phyloP scores from a whole-genome alignment of 352 stramenopile genomes.

The Elongisporangium anandrum region DNA sequence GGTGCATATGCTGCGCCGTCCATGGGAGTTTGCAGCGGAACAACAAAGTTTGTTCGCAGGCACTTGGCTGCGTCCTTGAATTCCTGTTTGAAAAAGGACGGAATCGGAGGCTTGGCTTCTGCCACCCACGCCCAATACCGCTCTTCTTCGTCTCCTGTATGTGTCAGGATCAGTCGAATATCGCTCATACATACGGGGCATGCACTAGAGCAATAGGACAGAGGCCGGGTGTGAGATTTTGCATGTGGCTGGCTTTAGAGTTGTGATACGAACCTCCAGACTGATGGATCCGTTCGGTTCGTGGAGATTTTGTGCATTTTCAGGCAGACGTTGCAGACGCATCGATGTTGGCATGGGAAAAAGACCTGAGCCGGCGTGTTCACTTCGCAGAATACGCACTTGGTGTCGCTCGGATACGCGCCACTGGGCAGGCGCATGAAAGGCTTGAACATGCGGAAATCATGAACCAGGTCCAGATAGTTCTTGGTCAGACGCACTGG shows the following conservation, averaged over 20 bases:
- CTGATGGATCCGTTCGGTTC: constrained; percentile 10
- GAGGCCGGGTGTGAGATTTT: neutral
- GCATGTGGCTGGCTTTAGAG: too few relatives aligned
- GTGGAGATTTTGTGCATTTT: constrained; percentile 30
- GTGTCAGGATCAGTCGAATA: constrained; percentile 54
- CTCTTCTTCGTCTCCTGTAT: constrained; percentile 48
- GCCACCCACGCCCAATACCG: constrained; percentile 62
- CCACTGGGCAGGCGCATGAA: constrained; percentile 44
- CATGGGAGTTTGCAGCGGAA: neutral
- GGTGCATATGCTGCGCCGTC: neutral
- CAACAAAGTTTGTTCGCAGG: constrained; percentile 7
- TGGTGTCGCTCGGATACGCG: constrained; percentile 26
- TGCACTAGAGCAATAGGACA: constrained; percentile 21
- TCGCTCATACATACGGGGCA: constrained; percentile 63
- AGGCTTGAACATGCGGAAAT: constrained; percentile 45
- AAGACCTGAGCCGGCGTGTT: constrained; percentile 31
- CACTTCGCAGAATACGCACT: constrained; percentile 43
- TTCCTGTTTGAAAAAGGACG: constrained; percentile 33
- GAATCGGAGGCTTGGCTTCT: constrained; percentile 39
- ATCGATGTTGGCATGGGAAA: constrained; percentile 68
- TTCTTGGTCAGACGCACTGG: constrained; percentile 33
- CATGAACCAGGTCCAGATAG: constrained; percentile 44
- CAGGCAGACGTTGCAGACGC: constrained; percentile 55
- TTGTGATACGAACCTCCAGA: constrained; percentile 50
- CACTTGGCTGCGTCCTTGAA: constrained; percentile 35